Base-by-base conservation (phyloP, 768 basidiomycete species). In the Collybia sp. region DNA sequence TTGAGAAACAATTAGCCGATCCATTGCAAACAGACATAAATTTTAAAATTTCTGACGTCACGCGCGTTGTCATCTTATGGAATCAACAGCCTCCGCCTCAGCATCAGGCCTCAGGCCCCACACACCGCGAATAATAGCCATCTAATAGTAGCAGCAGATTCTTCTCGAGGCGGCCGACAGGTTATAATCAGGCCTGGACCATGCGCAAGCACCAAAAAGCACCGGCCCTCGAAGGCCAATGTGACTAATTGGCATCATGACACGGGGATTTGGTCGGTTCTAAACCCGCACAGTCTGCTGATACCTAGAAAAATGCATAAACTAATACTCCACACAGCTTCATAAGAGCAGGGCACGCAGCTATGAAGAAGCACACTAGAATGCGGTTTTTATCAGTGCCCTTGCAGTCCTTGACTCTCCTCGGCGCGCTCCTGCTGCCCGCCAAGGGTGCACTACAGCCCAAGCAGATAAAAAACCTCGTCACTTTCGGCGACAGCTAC, bases 401-500 rank as follows among this genome's bases (percentile, higher is more conserved):
- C 51, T 5, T 62, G 67, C 1, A 68, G 67, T 42, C 63, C 61
- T 0, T 42, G 1, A 62, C 69, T 54, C 61, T 66, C 35, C 1
- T 12, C 11, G 46, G 55, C 47, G 35, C 10, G n/a, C 17, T 37
- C 17, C 17, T 37, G 35, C 10, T 18, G 10, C 35, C 17, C 13
- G 13, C 35, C 35, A 4, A 6, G 35, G 17, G n/a, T 37, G 17
- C 50, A 6, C 17, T 69, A 1, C 42, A 48, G 10, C 64, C 68
- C 0, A 64, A 64, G 6, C 76, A 79, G 51, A 80, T 83, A 49
- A 77, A 77, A 58, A 73, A 76, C 48, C 65, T 11, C n/a, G 80
- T 80, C 44, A 80, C 79, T 2, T 84, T 83, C 46, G 81, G 82
- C 2, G 82, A 83, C 58, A 76, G 73, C 36, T 82, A 79, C 55